Evolutionary conservation across 1,284 basidiomycete species (phyloP).

Genomic region (Marasmius fiardii): DNA sequence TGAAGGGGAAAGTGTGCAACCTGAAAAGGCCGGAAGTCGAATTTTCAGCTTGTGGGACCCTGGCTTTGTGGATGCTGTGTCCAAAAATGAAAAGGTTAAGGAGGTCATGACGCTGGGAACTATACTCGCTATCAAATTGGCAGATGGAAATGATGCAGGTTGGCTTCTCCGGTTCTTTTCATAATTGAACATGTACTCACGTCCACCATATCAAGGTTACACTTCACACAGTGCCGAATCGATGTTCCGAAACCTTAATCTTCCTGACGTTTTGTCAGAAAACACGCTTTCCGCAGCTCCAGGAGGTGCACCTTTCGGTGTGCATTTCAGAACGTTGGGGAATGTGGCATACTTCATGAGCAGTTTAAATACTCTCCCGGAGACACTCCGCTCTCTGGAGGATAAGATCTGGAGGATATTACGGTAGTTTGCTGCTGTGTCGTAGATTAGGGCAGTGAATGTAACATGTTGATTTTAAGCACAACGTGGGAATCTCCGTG

Average conservation of each 20-base stretch:
- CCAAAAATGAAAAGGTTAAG: constrained; percentile 53
- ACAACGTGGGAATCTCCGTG: no score
- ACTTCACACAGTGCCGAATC: constrained; percentile 69
- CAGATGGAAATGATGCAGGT: constrained; percentile 54
- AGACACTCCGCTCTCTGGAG: constrained; percentile 56
- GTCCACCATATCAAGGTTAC: constrained; percentile 56
- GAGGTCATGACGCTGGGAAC: constrained; percentile 89
- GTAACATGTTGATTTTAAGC: no score
- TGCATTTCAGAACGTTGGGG: constrained; percentile 89
- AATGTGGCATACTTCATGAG: constrained; percentile 95
- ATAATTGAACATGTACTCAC: background rate
- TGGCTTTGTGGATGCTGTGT: constrained; percentile 65
- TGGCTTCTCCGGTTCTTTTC: constrained; percentile 20
- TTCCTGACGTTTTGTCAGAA: constrained; percentile 20
- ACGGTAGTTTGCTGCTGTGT: background rate
- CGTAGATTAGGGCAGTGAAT: no score
- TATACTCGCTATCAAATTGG: constrained; percentile 80
- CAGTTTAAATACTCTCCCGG: constrained; percentile 71
- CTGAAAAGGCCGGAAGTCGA: constrained; percentile 13
- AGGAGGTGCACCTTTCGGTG: constrained; percentile 60
- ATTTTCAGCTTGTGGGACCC: constrained; percentile 92
- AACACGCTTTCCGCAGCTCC: constrained; percentile 39
- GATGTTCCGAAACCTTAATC: constrained; percentile 46
- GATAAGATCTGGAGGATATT: constrained; percentile 50
- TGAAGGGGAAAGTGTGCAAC: constrained; percentile 10